Percentiles rank a stretch among this genome's conserved stretches.
phyloP scores from a whole-genome alignment of 2,329 filamentous ascomycete genomes.

The Cercospora nicotianae region DNA sequence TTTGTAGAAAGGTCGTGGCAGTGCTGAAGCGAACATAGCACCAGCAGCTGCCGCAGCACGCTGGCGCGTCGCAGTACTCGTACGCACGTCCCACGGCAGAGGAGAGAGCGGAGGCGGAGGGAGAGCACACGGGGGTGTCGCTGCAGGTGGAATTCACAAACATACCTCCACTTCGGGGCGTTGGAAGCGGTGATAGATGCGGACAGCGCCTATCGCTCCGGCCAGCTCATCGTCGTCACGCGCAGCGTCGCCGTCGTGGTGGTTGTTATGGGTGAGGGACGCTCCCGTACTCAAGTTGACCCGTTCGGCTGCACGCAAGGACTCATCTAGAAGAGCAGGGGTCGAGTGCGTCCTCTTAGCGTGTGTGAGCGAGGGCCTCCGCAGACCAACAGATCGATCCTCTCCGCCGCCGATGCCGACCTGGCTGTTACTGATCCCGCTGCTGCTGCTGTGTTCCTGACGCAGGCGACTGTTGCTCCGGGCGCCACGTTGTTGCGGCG shows the following conservation, averaged over 20 bases:
- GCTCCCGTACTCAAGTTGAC: neutral
- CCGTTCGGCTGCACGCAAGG: conserved; percentile 4
- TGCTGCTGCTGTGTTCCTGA: neutral
- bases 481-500: neutral
- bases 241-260: neutral
- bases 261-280: neutral
- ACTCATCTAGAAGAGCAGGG: conserved; percentile 7
- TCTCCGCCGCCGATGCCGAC: neutral
- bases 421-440: neutral
- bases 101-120: neutral
- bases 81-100: neutral
- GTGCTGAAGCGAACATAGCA: neutral
- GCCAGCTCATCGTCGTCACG: conserved; percentile 34
- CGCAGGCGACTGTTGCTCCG: conserved; percentile 3
- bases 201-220: conserved; percentile 34
- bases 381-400: neutral
- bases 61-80: neutral
- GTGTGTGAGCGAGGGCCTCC: conserved; percentile 4
- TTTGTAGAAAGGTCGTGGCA: neutral
- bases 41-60: neutral
- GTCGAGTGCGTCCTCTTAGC: conserved; percentile 7
- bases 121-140: neutral
- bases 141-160: neutral
- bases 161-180: conserved; percentile 32
- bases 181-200: conserved; percentile 33